phyloP scores from a whole-genome alignment of 2,329 filamentous ascomycete species.

The Lachnellula arida region DNA sequence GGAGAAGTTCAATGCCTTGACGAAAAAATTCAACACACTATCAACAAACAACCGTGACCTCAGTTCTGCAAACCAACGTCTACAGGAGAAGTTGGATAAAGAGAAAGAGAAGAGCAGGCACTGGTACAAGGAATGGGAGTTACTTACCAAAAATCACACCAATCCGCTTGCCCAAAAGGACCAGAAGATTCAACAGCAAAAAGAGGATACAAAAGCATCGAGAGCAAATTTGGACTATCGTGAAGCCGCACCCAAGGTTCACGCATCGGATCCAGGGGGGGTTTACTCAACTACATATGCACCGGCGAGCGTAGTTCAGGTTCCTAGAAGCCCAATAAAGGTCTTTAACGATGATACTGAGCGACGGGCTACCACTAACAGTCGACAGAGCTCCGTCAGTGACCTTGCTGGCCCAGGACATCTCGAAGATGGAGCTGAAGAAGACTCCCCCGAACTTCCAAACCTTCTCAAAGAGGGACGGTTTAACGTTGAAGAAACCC shows the following conservation, averaged over 20 bases:
- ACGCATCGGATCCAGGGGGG: neutral
- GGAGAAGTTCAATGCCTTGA: conserved; percentile 19
- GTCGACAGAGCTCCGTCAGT: neutral
- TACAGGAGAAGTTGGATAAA: conserved; percentile 10
- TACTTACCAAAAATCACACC: conserved; percentile 1
- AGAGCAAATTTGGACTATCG: neutral
- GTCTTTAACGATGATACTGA: neutral
- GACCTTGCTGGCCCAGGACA: neutral
- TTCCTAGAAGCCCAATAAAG: neutral
- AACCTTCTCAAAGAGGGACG: neutral
- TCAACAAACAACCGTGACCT: conserved; percentile 5
- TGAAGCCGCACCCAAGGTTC: neutral
- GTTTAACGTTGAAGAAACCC: conserved; percentile 10
- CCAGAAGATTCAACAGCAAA: conserved; percentile 14
- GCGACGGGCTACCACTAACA: neutral
- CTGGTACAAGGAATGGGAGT: conserved; percentile 4
- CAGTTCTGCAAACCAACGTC: conserved; percentile 9
- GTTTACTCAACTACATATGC: neutral
- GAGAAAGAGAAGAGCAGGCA: conserved; percentile 11
- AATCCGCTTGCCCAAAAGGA: conserved; percentile 12
- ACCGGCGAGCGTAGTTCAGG: neutral
- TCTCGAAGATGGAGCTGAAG: neutral
- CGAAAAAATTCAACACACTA: too few relatives aligned
- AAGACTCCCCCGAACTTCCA: conserved; percentile 7
- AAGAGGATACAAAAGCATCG: conserved; percentile 13